Percentiles rank a stretch among this genome's conserved stretches.
These are phyloP conservation scores for baker's yeast (Saccharomyces cerevisiae) DNA, from an alignment of 805 yeast genomes.

Conservation along the genomic window DNA sequence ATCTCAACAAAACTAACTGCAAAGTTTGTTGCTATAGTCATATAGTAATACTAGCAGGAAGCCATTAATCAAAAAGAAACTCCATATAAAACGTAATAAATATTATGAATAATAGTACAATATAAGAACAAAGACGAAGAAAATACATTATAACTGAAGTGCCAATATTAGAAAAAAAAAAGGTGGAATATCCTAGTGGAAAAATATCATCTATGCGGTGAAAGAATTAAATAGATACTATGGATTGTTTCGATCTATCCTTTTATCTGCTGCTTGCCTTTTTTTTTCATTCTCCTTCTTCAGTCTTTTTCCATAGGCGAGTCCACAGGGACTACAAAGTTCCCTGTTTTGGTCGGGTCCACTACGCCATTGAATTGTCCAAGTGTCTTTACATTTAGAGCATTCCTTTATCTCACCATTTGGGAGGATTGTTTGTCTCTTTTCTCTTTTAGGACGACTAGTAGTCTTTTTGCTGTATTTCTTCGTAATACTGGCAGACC, in stretches of 20 bases:
- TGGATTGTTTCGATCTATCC: not conserved
- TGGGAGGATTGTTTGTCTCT: not conserved
- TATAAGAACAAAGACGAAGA: not conserved
- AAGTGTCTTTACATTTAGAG: not conserved
- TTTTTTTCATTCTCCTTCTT: not conserved
- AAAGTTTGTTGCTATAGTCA: not conserved
- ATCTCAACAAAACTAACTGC: too few relatives aligned
- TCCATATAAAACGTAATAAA: not conserved
- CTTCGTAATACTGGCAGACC: not conserved
- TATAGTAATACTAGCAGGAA: not conserved
- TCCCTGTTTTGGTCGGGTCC: not conserved
- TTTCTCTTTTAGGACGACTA: not conserved
- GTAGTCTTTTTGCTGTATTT: not conserved
- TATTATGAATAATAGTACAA: not conserved
- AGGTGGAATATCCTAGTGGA: not conserved
- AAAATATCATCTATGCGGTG: not conserved
- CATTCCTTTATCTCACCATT: not conserved
- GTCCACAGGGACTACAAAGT: not conserved
- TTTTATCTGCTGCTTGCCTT: not conserved
- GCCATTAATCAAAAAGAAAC: not conserved
- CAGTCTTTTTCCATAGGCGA: not conserved
- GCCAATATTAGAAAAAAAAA: too few relatives aligned
- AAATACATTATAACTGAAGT: too few relatives aligned
- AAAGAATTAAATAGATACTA: not conserved
- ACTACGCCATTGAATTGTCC: not conserved